Conservation (phyloP, 2,329 filamentous ascomycete species). For the Aspergillus sp. region DNA sequence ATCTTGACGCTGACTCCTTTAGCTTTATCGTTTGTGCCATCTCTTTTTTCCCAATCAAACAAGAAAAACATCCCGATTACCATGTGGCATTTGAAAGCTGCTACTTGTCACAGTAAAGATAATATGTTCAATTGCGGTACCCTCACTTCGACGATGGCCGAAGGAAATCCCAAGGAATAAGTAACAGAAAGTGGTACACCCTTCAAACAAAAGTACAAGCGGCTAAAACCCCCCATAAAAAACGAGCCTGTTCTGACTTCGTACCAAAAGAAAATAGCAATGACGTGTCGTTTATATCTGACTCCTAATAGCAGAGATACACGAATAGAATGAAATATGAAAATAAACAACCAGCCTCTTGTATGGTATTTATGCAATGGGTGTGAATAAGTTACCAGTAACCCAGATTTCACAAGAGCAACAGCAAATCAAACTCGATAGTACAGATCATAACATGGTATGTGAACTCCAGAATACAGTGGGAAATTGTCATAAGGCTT, state of each 20-base stretch:
- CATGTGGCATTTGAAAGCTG: not conserved
- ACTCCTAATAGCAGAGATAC: slow-evolving; percentile 9
- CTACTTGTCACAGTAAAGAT: not conserved
- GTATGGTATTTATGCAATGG: slow-evolving; percentile 23
- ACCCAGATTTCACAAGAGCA: slow-evolving; percentile 10
- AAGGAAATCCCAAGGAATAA: not conserved
- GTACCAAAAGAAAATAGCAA: slow-evolving; percentile 4
- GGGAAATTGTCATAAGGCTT: slow-evolving; percentile 20
- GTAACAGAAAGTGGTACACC: not conserved
- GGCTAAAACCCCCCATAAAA: not conserved
- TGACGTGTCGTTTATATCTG: slow-evolving; percentile 7
- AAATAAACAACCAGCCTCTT: slow-evolving; percentile 14
- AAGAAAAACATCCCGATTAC: not conserved
- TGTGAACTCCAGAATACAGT: slow-evolving; percentile 12
- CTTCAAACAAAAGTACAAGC: not conserved
- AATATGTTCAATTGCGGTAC: not conserved
- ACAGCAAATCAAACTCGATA: slow-evolving; percentile 11
- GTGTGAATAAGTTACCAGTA: slow-evolving; percentile 14
- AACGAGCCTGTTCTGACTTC: not conserved
- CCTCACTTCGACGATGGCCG: not conserved
- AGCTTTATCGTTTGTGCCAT: too few relatives aligned
- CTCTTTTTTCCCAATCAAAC: not conserved
- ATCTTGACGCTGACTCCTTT: too few relatives aligned
- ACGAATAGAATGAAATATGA: slow-evolving; percentile 13
- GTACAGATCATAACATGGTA: slow-evolving; percentile 22